Conservation (phyloP, 345 rosid genomes). For the Eucalyptus viminalis region DNA sequence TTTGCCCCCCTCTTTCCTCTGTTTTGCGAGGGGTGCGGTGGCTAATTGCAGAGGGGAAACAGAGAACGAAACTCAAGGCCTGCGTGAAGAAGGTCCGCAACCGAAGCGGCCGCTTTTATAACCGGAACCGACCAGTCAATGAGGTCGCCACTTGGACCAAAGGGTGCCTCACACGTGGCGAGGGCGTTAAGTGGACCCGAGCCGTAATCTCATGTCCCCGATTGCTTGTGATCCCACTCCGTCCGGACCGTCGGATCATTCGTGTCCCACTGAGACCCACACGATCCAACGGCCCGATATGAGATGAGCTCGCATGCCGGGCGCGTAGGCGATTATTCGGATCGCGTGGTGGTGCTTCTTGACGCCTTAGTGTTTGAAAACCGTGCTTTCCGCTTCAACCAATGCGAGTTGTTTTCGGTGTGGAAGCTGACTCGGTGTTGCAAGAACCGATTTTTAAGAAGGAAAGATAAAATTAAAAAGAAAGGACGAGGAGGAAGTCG, state of each 20-base stretch:
- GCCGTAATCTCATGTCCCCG: not conserved
- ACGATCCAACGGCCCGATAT: not conserved
- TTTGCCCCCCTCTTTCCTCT: not conserved
- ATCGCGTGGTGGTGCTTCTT: not conserved
- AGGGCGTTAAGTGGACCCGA: rapidly evolving
- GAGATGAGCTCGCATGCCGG: rapidly evolving
- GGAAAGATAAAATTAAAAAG: not conserved
- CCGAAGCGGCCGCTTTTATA: not conserved
- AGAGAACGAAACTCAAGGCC: not conserved
- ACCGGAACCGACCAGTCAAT: not conserved
- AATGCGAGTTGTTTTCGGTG: not conserved
- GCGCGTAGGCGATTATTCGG: not conserved
- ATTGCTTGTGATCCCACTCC: rapidly evolving
- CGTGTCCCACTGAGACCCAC: not conserved
- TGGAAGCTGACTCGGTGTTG: not conserved
- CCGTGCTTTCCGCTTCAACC: not conserved
- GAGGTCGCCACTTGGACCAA: not conserved
- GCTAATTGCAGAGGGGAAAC: not conserved
- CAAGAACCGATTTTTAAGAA: not conserved
- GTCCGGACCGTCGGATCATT: not conserved
- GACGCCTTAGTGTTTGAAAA: not conserved
- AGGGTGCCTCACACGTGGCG: not conserved
- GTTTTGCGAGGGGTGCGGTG: not conserved
- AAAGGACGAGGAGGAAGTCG: not conserved
- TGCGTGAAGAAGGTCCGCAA: not conserved